Evolutionary conservation across 345 rosid species (phyloP), one percentile per base, ranked within the genome.

Genomic region (Aquilaria sinensis): DNA sequence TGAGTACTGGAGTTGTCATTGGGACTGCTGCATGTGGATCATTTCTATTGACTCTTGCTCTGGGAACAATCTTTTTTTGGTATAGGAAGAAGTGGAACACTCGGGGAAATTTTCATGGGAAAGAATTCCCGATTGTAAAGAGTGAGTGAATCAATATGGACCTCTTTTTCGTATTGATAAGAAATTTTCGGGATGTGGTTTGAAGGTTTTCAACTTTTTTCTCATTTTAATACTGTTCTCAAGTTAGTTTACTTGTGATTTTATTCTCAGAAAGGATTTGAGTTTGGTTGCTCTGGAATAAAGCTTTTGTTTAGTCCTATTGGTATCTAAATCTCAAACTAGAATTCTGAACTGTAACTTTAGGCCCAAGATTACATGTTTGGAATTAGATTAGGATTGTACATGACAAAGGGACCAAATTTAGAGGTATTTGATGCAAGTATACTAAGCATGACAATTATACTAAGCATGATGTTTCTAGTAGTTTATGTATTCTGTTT

Each of bases 1-100:
- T 63, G 54, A 53, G 23, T 46, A 66, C 63, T 9, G 69, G 72
- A 68, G 48, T 83, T 12, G 43, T 80, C 66, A 77, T 83, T 41
- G 78, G 75, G 52, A 56, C 63, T 31, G 66, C 63, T 9, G 80
- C 74, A 54, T 50, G 78, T 64, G 92, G 85, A 66, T 58, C 79
- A 29, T 51, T 76, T 34, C 51, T 77, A 12, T 51, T 72, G 31
- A 60, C 61, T 8, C n/a, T 74, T 33, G 79, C 77, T 53, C 61
- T 71, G 23, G 87, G 84, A 72, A 10, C 68, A 10, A 23, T 54
- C 53, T 30, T 58, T 15, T 49, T 63, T 56, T 52, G 74, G 33
- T 64, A 57, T 80, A 74, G 68, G 67, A 45, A 14, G 57, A 78
- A 71, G 50, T 65, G 53, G 15, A 50, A 34, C 61, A 56, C 52